A percentile compares a stretch with the other conserved stretches of the same genome.
Conservation (phyloP, 495 filamentous ascomycete species). For the Aspergillus affinis region DNA sequence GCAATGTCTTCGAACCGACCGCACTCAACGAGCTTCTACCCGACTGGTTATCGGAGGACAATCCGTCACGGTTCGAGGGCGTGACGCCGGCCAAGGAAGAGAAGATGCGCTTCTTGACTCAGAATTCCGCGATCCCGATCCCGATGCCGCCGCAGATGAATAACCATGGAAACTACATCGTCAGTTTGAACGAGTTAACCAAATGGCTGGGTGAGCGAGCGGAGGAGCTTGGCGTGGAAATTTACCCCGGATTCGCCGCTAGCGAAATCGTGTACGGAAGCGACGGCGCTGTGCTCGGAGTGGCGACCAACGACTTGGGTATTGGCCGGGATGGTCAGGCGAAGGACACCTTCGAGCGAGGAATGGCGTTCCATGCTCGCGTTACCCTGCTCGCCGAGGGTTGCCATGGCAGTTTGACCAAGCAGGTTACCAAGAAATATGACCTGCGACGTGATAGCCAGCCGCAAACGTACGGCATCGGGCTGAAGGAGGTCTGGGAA, state of each 20-base stretch:
- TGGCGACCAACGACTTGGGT: constrained; percentile 94
- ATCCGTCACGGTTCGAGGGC: constrained; percentile 78
- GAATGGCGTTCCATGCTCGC: constrained; percentile 97
- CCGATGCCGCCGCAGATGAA: constrained; percentile 96
- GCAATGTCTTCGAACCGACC: constrained; percentile 89
- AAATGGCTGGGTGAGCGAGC: constrained; percentile 95
- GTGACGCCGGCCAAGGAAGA: constrained; percentile 80
- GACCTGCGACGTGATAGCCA: constrained; percentile 87
- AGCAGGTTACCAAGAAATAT: constrained; percentile 94
- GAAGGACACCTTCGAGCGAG: constrained; percentile 89
- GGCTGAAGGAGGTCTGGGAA: constrained; percentile 97
- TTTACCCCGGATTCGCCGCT: constrained; percentile 95
- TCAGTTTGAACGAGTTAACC: constrained; percentile 88
- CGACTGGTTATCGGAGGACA: constrained; percentile 87
- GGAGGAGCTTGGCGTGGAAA: constrained; percentile 96
- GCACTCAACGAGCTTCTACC: constrained; percentile 89
- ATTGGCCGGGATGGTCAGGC: constrained; percentile 77
- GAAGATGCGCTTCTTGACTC: constrained; percentile 93
- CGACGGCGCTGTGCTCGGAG: constrained; percentile 88
- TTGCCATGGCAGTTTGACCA: constrained; percentile 93
- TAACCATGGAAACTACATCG: constrained; percentile 96
- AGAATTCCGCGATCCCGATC: constrained; percentile 71
- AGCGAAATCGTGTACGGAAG: constrained; percentile 84
- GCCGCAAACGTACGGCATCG: constrained; percentile 91
- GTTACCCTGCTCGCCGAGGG: constrained; percentile 94